Conservation (phyloP, 1,139 yeast species). For the Yamadazyma taylorii region DNA sequence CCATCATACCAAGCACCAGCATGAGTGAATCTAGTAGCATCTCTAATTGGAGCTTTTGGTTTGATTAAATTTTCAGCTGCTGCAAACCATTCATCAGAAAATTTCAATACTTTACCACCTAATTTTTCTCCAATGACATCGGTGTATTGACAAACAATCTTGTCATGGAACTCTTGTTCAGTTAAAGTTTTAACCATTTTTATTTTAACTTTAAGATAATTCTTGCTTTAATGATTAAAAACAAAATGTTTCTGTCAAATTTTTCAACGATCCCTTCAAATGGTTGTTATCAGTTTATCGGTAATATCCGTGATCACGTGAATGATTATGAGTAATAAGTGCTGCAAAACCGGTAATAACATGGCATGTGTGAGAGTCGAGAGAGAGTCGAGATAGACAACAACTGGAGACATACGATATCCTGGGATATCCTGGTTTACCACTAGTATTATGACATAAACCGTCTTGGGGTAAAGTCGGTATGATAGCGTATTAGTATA, state of each 20-base stretch:
- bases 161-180: constrained; percentile 44
- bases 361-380: no score
- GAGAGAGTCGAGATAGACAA: no score
- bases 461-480: no score
- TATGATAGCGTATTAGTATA: no score
- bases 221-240: no score
- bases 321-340: no score
- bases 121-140: constrained; percentile 82
- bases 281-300: constrained; percentile 2
- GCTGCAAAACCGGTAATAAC: no score
- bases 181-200: constrained; percentile 30
- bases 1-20: constrained; percentile 98
- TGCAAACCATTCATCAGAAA: constrained; percentile 94
- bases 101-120: constrained; percentile 69
- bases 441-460: no score
- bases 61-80: constrained; percentile 85
- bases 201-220: no score
- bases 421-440: no score
- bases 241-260: neutral
- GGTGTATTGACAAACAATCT: constrained; percentile 50
- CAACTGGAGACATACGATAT: no score
- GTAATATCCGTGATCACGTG: neutral
- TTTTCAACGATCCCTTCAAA: neutral
- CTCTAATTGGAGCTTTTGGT: constrained; percentile 77
- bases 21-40: constrained; percentile 72